phyloP scores from a whole-genome alignment of 176 grass and related monocot species.

The Lolium rigidum region DNA sequence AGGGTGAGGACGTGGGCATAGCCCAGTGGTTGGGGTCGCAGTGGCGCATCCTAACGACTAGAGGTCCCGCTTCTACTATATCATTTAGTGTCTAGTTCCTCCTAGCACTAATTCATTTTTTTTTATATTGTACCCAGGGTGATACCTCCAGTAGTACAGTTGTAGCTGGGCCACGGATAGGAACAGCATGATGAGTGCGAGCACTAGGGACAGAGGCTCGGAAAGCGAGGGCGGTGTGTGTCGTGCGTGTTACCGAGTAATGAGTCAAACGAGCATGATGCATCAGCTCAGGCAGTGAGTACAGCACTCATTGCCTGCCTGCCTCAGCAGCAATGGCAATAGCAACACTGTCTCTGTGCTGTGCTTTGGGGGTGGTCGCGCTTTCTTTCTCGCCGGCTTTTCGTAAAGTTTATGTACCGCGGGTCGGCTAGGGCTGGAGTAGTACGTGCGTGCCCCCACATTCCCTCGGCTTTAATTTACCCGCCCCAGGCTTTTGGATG shows the following conservation, averaged over 20 bases:
- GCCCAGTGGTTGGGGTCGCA: no score
- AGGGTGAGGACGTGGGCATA: no score
- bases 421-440: no score
- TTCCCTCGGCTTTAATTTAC: constrained; percentile 14
- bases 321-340: neutral
- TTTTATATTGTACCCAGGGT: no score
- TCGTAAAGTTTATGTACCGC: constrained; percentile 47
- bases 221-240: constrained; percentile 47
- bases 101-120: no score
- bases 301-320: constrained; percentile 39
- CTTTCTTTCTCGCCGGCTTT: constrained; percentile 56
- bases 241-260: neutral
- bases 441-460: constrained; percentile 42
- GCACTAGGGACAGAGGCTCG: constrained; percentile 36
- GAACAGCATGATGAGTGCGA: constrained; percentile 45
- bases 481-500: constrained; percentile 2
- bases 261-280: neutral
- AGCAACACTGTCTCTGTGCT: constrained; percentile 17
- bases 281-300: neutral
- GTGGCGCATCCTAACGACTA: no score
- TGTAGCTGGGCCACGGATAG: neutral
- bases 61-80: no score
- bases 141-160: no score
- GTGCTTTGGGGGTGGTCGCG: constrained; percentile 7
- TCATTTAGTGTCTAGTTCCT: no score